A percentile compares a stretch with the other conserved stretches of the same genome.
Evolutionary conservation across 495 filamentous ascomycete genomes (phyloP).

Genomic region (Talaromyces thailandensis): DNA sequence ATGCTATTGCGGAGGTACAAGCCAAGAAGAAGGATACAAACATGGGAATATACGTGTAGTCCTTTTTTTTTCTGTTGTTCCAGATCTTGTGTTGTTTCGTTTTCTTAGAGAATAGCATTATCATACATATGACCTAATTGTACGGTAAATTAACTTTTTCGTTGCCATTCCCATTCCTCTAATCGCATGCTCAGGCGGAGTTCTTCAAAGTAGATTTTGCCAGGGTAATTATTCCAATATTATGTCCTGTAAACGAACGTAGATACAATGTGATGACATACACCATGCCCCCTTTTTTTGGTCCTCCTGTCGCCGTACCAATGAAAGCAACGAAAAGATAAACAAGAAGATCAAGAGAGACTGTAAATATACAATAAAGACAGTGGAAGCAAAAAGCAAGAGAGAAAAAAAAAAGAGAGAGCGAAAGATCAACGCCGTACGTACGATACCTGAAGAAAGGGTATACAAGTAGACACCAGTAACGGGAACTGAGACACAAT

Average conservation of each 20-base stretch:
- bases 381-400: not conserved
- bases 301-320: not conserved
- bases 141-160: no score
- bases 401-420: not conserved
- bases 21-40: conserved; percentile 92
- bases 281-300: not conserved
- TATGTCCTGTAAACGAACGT: not conserved
- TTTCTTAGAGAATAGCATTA: not conserved
- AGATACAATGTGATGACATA: not conserved
- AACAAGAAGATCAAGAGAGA: not conserved
- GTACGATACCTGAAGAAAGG: not conserved
- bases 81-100: not conserved
- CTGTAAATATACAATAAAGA: not conserved
- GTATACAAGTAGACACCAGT: not conserved
- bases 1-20: conserved; percentile 95
- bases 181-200: no score
- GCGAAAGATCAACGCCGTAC: not conserved
- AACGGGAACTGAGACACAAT: not conserved
- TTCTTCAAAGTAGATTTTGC: no score
- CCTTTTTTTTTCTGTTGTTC: conserved; percentile 1
- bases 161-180: no score
- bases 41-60: conserved; percentile 46
- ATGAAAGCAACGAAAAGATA: not conserved
- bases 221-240: not conserved
- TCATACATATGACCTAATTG: not conserved